Percentiles rank a stretch among this genome's conserved stretches.
Conservation (phyloP, 176 grass and related monocot species). For the Aegilops sharonensis region DNA sequence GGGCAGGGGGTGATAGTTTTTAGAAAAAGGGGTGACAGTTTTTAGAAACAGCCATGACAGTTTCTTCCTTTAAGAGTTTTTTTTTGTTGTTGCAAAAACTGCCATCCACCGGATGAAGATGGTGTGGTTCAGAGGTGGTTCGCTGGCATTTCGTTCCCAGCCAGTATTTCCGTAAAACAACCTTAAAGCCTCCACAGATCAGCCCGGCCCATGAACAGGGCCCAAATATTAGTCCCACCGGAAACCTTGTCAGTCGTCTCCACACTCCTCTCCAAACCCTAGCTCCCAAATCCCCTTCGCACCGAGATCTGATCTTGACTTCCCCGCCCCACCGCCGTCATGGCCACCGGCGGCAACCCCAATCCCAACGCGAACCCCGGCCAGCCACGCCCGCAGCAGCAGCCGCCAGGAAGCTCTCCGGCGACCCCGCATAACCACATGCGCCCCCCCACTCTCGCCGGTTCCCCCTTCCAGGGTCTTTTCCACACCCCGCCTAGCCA, state of each 20-base stretch:
- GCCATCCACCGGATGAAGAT: no score
- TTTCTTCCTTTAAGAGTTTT: no score
- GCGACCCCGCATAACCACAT: conserved; percentile 58
- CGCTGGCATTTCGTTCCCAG: no score
- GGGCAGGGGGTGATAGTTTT: no score
- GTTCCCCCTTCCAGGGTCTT: conserved; percentile 58
- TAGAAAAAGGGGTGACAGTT: no score
- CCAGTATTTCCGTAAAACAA: not conserved
- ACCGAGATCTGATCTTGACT: conserved; percentile 39
- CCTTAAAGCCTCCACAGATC: not conserved
- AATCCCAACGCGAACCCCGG: conserved; percentile 9
- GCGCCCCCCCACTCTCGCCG: conserved; percentile 54
- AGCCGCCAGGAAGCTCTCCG: conserved; percentile 36
- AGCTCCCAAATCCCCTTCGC: conserved; percentile 15
- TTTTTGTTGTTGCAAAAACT: no score
- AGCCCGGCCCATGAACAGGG: conserved; percentile 12
- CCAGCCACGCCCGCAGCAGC: conserved; percentile 38
- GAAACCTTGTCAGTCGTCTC: not conserved
- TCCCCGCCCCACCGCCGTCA: not conserved
- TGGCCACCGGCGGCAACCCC: conserved; percentile 47
- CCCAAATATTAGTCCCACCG: not conserved
- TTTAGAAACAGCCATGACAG: no score
- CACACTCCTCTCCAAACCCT: conserved; percentile 28
- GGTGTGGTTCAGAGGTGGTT: no score
- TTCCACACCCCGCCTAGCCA: conserved; percentile 64